Base-by-base conservation (phyloP, 2,329 filamentous ascomycete genomes). In the Pseudocercospora crystallina region DNA sequence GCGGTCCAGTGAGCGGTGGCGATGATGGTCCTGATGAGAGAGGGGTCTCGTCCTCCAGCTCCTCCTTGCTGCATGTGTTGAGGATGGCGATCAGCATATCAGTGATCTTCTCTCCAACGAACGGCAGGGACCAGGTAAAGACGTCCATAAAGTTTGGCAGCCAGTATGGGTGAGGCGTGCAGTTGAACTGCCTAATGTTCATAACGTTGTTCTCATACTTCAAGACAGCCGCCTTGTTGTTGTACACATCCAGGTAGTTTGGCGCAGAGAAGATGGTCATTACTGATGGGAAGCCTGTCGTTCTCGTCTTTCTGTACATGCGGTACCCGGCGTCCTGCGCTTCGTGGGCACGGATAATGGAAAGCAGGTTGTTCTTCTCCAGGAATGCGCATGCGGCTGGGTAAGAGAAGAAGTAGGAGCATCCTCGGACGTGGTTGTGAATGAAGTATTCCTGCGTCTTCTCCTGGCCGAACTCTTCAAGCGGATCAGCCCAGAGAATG, bases 181-280 rank as follows among this genome's bases (percentile, higher is more conserved):
- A 99, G 80, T 99, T 99, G 78, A 99, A 99, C 73, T 99, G 94
- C 53, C 94, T 84, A 69, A 99, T 99, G 78, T 99, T 99, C 94
- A 99, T 99, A 55, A 99, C 94, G 68, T 99, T 99, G 75, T 99
- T 99, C 76, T 99, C 94, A 71, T 99, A 99, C 76, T 99, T 99
- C 65, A 99, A 79, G 35, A 99, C 94, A 0, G 94, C 94, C 2
- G 94, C 94, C 79, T 99, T 99, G 81, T 99, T 99, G 83, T 99
- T 99, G 76, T 99, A 99, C 33, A 99, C 91, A 67, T 99, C 94
- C 58, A 99, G 84, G 70, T 99, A 99, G 74, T 99, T 99, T 33
- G 94, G 94, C 1, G 94, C 94, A 38, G 92, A 97, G 80, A 99
- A 99, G 66, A 99, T 99, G 62, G 94, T 99, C 94, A 99, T 99